Percentiles rank a stretch among this genome's conserved stretches.
Evolutionary conservation across 768 basidiomycete species (phyloP).

Genomic region (Phanerochaete carnosa): DNA sequence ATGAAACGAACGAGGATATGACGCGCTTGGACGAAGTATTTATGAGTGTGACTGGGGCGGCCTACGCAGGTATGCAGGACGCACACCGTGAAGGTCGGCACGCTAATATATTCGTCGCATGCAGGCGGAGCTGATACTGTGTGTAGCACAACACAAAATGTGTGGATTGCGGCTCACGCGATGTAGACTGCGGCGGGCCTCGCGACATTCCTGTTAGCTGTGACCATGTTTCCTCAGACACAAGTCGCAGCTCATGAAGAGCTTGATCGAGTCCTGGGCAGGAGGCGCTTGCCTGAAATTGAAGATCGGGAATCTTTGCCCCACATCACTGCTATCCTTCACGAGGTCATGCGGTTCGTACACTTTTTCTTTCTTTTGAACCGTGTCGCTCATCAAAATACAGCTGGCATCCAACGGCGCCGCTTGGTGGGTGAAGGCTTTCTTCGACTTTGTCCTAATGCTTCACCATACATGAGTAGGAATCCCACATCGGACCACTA

Average conservation of each 20-base stretch:
- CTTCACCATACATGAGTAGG: neutral
- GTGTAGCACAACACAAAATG: neutral
- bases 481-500: neutral
- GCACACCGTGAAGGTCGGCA: too few species aligned
- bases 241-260: slow-evolving; percentile 16
- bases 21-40: too few species aligned
- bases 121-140: too few species aligned
- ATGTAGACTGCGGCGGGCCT: neutral
- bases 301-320: slow-evolving; percentile 17
- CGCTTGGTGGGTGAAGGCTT: neutral
- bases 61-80: too few species aligned
- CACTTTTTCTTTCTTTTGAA: neutral
- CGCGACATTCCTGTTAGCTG: slow-evolving; percentile 8
- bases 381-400: too few species aligned
- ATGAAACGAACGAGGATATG: too few species aligned
- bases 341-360: slow-evolving; percentile 14
- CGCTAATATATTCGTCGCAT: too few species aligned
- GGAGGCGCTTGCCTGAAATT: slow-evolving; percentile 15
- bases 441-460: neutral
- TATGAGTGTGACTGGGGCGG: too few species aligned
- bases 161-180: neutral
- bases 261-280: slow-evolving; percentile 17
- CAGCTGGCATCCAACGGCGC: neutral
- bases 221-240: slow-evolving; percentile 12
- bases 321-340: slow-evolving; percentile 18